A percentile compares a stretch with the other conserved stretches of the same genome.
These are phyloP conservation scores for Vitis hybrid DNA, from an alignment of 177 flowering plant genomes.

Conservation along the genomic window DNA sequence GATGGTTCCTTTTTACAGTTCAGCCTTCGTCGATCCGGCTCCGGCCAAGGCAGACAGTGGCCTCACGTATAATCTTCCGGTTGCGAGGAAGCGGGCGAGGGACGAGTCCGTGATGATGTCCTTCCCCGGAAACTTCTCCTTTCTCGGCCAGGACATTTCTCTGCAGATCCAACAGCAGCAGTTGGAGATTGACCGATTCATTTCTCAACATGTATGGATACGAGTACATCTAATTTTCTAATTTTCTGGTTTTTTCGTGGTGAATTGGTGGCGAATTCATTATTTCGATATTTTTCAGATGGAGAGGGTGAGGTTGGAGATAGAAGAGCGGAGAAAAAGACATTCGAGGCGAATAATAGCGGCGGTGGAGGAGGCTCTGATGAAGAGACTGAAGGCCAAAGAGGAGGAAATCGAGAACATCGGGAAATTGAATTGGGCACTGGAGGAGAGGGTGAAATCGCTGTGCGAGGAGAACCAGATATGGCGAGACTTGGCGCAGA, in stretches of 20 bases:
- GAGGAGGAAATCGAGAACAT: constrained; percentile 66
- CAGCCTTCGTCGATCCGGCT: no score
- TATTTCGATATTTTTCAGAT: constrained; percentile 32
- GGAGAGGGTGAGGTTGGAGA: constrained; percentile 58
- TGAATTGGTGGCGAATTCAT: not conserved
- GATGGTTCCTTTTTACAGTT: no score
- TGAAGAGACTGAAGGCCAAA: constrained; percentile 52
- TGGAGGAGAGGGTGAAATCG: constrained; percentile 58
- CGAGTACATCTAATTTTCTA: not conserved
- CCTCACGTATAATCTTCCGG: no score
- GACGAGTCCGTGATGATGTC: no score
- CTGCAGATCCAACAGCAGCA: constrained; percentile 60
- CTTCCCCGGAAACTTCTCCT: constrained; percentile 20
- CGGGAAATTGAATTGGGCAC: constrained; percentile 54
- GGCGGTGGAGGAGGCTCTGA: constrained; percentile 45
- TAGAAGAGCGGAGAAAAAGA: constrained; percentile 47
- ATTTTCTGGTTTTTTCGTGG: not conserved
- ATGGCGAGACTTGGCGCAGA: constrained; percentile 74
- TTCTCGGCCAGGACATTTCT: constrained; percentile 64
- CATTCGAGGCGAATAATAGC: constrained; percentile 41
- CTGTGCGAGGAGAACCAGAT: constrained; percentile 73
- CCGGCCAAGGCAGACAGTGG: no score
- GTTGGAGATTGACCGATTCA: constrained; percentile 53
- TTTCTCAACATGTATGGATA: constrained; percentile 58
- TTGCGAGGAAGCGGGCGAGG: no score